phyloP scores from a whole-genome alignment of 139 green algal genomes.

The Haematococcus lacustris region DNA sequence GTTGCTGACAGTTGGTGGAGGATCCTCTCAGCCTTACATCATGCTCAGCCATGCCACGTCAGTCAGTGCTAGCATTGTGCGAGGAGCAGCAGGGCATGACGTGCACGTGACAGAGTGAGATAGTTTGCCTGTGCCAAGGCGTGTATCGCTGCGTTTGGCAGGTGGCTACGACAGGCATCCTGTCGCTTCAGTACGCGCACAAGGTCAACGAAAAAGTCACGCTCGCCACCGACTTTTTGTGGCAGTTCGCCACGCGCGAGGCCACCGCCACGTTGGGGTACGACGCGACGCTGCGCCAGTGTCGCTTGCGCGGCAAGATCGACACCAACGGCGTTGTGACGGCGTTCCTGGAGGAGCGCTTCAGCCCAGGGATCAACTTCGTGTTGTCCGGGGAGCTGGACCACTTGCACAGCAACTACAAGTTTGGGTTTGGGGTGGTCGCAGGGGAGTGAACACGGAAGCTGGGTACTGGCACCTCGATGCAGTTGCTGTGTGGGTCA shows the following conservation, averaged over 20 bases:
- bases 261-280: constrained; percentile 90
- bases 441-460: constrained; percentile 39
- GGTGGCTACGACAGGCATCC: constrained; percentile 89
- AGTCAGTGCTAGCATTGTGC: too few relatives aligned
- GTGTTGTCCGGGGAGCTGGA: constrained; percentile 93
- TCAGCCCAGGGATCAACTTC: constrained; percentile 94
- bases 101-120: too few relatives aligned
- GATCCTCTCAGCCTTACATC: too few relatives aligned
- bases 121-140: too few relatives aligned
- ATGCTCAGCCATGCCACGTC: too few relatives aligned
- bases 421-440: constrained; percentile 47
- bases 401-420: constrained; percentile 91
- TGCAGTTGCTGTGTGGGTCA: too few relatives aligned
- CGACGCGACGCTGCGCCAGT: constrained; percentile 87
- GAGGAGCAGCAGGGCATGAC: too few relatives aligned
- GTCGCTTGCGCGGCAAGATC: constrained; percentile 48
- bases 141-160: too few relatives aligned
- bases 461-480: too few relatives aligned
- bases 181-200: constrained; percentile 87
- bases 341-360: constrained; percentile 86
- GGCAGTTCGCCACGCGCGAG: constrained; percentile 83
- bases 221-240: constrained; percentile 90
- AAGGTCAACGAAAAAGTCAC: constrained; percentile 54
- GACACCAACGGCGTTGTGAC: constrained; percentile 76
- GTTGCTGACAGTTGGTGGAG: too few relatives aligned